Conservation (phyloP, 176 grass and related monocot genomes). For the Ananas comosus region DNA sequence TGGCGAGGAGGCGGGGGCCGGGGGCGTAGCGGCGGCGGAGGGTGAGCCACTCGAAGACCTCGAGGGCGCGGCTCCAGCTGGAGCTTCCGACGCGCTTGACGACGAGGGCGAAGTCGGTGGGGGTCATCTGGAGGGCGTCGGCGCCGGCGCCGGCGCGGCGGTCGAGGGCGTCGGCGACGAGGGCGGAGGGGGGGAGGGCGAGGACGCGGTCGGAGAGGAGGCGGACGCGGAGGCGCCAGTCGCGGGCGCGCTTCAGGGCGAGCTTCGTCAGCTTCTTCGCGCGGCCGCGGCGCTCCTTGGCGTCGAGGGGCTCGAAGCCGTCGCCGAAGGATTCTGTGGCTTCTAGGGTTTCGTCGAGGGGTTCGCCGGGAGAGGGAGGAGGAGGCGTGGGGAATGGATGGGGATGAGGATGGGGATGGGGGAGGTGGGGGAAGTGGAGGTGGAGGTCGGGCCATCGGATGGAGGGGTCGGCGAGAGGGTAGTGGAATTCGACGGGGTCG, state of each 20-base stretch:
- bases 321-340: not conserved
- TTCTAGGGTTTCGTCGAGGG: not conserved
- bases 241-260: conserved; percentile 58
- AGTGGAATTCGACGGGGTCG: conserved; percentile 39
- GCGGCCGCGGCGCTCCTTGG: conserved; percentile 44
- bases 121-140: conserved; percentile 27
- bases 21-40: conserved; percentile 35
- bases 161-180: conserved; percentile 56
- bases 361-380: not conserved
- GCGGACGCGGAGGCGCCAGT: conserved; percentile 61
- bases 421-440: conserved; percentile 39
- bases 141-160: not conserved
- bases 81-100: conserved; percentile 46
- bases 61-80: conserved; percentile 67
- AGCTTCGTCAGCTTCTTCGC: conserved; percentile 82
- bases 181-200: conserved; percentile 34
- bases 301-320: conserved; percentile 56
- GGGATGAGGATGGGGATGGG: conserved; percentile 35
- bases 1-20: conserved; percentile 54
- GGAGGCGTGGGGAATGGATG: conserved; percentile 13
- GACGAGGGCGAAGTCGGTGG: conserved; percentile 59
- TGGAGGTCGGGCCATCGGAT: conserved; percentile 79
- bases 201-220: conserved; percentile 48
- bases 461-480: conserved; percentile 70
- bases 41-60: conserved; percentile 87